These are phyloP conservation scores for Amauroascus niger DNA, from an alignment of 2,329 filamentous ascomycete genomes.

Conservation along the genomic window DNA sequence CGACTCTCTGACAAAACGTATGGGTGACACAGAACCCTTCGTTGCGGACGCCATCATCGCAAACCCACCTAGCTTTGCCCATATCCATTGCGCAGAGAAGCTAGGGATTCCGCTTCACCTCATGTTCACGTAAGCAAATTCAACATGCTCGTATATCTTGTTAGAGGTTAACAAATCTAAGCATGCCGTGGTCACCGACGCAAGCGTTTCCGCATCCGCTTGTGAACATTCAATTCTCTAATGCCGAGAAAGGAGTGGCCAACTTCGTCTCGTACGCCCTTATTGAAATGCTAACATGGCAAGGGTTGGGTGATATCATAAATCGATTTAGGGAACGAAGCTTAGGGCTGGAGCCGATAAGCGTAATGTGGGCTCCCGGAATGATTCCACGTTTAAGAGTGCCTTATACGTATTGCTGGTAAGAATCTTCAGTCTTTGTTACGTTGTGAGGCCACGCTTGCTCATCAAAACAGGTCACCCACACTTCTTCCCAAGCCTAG, in stretches of 20 bases:
- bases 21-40: constrained; percentile 53
- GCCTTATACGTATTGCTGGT: constrained; percentile 87
- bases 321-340: constrained; percentile 71
- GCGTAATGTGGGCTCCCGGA: constrained; percentile 71
- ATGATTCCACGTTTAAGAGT: constrained; percentile 65
- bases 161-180: constrained; percentile 24
- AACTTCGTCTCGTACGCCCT: constrained; percentile 78
- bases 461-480: constrained; percentile 46
- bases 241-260: constrained; percentile 64
- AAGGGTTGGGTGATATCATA: constrained; percentile 81
- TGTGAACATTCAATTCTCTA: constrained; percentile 67
- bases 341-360: constrained; percentile 66
- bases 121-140: constrained; percentile 66
- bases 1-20: constrained; percentile 39
- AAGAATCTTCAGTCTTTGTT: constrained; percentile 9
- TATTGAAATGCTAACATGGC: constrained; percentile 88
- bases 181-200: constrained; percentile 84
- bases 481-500: constrained; percentile 67
- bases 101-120: constrained; percentile 68
- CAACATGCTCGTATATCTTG: background rate
- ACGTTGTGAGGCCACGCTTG: background rate
- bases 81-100: constrained; percentile 69
- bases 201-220: constrained; percentile 77
- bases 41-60: constrained; percentile 83
- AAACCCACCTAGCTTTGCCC: constrained; percentile 69